A percentile compares a stretch with the other conserved stretches of the same genome.
phyloP scores from a whole-genome alignment of 2,329 filamentous ascomycete genomes.

The Teratosphaeria viscida region DNA sequence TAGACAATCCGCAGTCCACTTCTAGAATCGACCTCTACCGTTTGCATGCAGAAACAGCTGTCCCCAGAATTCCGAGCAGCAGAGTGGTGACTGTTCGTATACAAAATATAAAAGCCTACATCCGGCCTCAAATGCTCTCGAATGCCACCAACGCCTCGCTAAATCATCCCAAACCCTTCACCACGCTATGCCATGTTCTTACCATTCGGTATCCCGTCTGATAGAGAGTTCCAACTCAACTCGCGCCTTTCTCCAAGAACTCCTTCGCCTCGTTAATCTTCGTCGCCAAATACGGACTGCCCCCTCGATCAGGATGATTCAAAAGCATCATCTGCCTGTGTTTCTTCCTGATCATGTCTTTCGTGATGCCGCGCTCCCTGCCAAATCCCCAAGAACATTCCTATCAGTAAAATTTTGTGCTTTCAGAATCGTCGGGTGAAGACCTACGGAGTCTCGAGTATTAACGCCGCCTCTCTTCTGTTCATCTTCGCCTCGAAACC shows the following conservation, averaged over 20 bases:
- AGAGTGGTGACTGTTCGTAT: neutral
- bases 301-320: slow-evolving; percentile 95
- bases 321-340: slow-evolving; percentile 93
- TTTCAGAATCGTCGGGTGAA: neutral
- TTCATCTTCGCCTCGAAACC: slow-evolving; percentile 97
- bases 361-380: slow-evolving; percentile 77
- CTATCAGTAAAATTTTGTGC: slow-evolving; percentile 2
- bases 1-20: neutral
- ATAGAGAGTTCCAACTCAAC: neutral
- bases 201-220: neutral
- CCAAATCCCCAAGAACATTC: neutral
- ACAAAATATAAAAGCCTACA: neutral
- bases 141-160: slow-evolving; percentile 10
- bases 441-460: slow-evolving; percentile 76
- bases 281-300: slow-evolving; percentile 89
- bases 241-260: slow-evolving; percentile 63
- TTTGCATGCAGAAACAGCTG: neutral
- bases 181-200: neutral
- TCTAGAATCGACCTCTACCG: neutral
- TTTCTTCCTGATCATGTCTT: slow-evolving; percentile 90
- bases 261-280: slow-evolving; percentile 99
- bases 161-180: neutral
- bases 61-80: neutral
- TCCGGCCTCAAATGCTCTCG: neutral
- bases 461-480: slow-evolving; percentile 78